Evolutionary conservation across 2,329 filamentous ascomycete genomes (phyloP).

Genomic region (Cladophialophora exuberans): DNA sequence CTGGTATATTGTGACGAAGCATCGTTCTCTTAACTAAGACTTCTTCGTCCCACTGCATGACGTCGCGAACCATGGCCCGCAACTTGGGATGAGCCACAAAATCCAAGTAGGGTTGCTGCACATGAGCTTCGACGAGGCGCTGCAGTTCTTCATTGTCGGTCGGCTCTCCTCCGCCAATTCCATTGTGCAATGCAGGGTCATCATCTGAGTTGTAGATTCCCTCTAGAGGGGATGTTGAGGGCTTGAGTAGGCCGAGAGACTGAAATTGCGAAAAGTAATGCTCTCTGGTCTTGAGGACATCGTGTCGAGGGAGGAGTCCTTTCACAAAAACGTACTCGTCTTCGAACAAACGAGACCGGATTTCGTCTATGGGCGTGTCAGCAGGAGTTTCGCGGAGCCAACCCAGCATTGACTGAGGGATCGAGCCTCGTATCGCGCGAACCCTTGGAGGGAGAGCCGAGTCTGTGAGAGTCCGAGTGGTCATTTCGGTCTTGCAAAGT

Average conservation of each 20-base stretch:
- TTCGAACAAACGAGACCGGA: constrained; percentile 42
- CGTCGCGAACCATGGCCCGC: constrained; percentile 40
- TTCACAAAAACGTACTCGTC: constrained; percentile 52
- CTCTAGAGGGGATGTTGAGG: constrained; percentile 42
- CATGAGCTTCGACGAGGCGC: constrained; percentile 40
- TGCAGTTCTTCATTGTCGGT: constrained; percentile 35
- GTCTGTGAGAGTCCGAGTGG: too few species aligned
- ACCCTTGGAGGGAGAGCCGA: background rate
- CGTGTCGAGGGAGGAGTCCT: constrained; percentile 45
- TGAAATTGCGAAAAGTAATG: constrained; percentile 46
- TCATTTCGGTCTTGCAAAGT: too few species aligned
- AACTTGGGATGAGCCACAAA: constrained; percentile 43
- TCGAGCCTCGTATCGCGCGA: constrained; percentile 22
- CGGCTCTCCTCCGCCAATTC: constrained; percentile 39
- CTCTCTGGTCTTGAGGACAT: constrained; percentile 47
- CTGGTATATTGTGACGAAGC: constrained; percentile 45
- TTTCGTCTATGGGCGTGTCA: constrained; percentile 43
- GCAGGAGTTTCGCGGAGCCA: constrained; percentile 40
- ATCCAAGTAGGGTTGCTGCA: constrained; percentile 37
- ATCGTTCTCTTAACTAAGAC: constrained; percentile 41
- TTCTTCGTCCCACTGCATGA: constrained; percentile 45
- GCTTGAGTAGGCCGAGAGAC: constrained; percentile 44
- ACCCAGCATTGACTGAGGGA: constrained; percentile 34
- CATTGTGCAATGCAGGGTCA: constrained; percentile 41
- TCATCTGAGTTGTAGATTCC: constrained; percentile 46